Conservation (phyloP, 169 alveolate genomes). For the Plasmodium adleri region DNA sequence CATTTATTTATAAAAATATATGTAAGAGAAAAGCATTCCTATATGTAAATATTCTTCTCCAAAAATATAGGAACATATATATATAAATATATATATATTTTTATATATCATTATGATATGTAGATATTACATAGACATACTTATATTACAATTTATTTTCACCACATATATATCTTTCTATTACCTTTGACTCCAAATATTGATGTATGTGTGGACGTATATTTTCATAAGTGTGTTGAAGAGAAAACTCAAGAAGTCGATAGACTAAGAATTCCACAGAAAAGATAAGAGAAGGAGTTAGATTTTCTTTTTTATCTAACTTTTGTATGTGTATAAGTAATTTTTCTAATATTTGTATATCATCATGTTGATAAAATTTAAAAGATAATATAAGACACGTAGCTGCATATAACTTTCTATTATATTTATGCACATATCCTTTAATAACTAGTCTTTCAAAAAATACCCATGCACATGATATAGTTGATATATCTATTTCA, state of each 20-base stretch:
- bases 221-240: conserved; percentile 78
- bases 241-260: conserved; percentile 79
- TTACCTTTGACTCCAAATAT: conserved; percentile 82
- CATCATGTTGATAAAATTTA: conserved; percentile 86
- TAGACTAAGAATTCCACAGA: conserved; percentile 80
- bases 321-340: conserved; percentile 76
- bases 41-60: no score
- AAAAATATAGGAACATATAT: no score
- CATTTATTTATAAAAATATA: no score
- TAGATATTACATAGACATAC: no score
- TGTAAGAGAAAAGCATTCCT: no score
- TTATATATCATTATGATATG: no score
- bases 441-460: conserved; percentile 83
- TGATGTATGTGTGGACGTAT: conserved; percentile 81
- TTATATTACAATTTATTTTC: no score
- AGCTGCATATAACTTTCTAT: conserved; percentile 85
- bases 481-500: conserved; percentile 85
- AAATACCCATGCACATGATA: conserved; percentile 86
- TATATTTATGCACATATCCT: conserved; percentile 81
- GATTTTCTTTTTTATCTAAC: conserved; percentile 77
- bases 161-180: neutral
- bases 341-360: conserved; percentile 81
- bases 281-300: conserved; percentile 79
- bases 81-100: no score
- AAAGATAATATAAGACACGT: conserved; percentile 84